Evolutionary conservation across 371 early-diverging fungal genomes (phyloP), one percentile per base, ranked within the genome.

Genomic region (Rhizopus microsporus): DNA sequence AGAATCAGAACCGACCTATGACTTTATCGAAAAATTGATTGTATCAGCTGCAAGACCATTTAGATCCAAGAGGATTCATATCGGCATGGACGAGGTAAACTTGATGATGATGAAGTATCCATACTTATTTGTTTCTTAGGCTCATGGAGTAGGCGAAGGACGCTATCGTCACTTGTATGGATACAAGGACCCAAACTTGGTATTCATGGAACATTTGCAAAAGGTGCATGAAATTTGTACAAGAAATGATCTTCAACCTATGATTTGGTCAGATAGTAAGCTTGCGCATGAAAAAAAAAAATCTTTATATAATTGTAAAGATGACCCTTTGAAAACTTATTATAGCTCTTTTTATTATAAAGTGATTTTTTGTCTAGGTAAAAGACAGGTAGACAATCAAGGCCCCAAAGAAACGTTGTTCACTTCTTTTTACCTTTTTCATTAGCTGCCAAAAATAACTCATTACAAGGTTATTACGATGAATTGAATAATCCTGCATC

Each of bases 201-300:
- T 94, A 3, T 93, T 93, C 71, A 67, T 88, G 9, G 87, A 90
- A 23, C 94, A 94, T 62, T 51, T 94, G 31, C 78, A 78, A 62
- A 77, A 84, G 13, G 89, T 94, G 4, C 77, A 81, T 38, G 83
- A 82, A 15, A 88, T 93, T 10, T 93, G 93, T 57, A 59, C 67
- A 35, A 69, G 69, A 7, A 66, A 74, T 29, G 88, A 79, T 0
- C 58, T 91, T 35, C 68, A 86, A 46, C 91, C 93, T 3, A 87
- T 94, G 85, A 83, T 93, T 43, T 94, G 94, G 94, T 91, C 92
- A 3, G 94, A 94, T 62, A 91, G 88, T 88, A 80, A 71, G 86
- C 35, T 42, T 6, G 30, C 12, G 2, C 6, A 31, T 13, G 23
- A 39, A 31, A 29, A 29, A 39, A 39, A 32, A 13, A 34, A n/a